Base-by-base conservation (phyloP, 2,329 filamentous ascomycete genomes). In the Ophiostoma triangulosporum region DNA sequence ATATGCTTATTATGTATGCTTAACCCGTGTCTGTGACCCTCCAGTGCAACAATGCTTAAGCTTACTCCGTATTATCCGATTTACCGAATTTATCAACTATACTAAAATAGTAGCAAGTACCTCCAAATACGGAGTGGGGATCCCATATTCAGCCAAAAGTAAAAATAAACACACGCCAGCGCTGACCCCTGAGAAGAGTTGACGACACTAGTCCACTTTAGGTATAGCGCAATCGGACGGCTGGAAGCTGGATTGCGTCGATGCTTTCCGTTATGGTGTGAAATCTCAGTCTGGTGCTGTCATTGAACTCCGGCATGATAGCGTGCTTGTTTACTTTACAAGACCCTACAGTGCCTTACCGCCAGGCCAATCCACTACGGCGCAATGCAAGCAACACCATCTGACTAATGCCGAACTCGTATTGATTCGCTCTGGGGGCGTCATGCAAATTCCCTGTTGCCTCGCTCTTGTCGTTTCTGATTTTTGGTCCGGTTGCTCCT, bases 111-210 rank as follows among this genome's bases (percentile, higher is more conserved):
- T 20, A 24, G 3, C 14, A n/a, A 7, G 4, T 9, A 46, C 15
- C 4, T 11, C 2, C 43, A 15, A 46, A 46, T 31, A 31, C 43
- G 26, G 26, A 29, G 43, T 46, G 15, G 24, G 17, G 43, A 46
- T 8, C 5, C 31, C 11, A 11, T 17, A 26, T 29, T 29, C 24
- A 46, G 26, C 26, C 33, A 31, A 33, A 49, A 48, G 20, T n/a
- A 55, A 48, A 45, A 51, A 52, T 32, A 33, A 52, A 51, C 36
- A 55, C 24, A 15, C 32, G 27, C 43, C 32, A 52, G 43, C 49
- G 49, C 43, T 52, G 48, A 46, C 54, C 54, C 54, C 55, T 54
- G 52, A 46, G 45, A 52, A n/a, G 31, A 32, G 5, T 14, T 36
- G 17, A 38, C 15, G 33, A 33, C 14, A 12, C 29, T 31, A 32